A percentile compares a stretch with the other conserved stretches of the same genome.
Evolutionary conservation across 2,329 filamentous ascomycete genomes (phyloP).

Genomic region (Lachnellula arida): DNA sequence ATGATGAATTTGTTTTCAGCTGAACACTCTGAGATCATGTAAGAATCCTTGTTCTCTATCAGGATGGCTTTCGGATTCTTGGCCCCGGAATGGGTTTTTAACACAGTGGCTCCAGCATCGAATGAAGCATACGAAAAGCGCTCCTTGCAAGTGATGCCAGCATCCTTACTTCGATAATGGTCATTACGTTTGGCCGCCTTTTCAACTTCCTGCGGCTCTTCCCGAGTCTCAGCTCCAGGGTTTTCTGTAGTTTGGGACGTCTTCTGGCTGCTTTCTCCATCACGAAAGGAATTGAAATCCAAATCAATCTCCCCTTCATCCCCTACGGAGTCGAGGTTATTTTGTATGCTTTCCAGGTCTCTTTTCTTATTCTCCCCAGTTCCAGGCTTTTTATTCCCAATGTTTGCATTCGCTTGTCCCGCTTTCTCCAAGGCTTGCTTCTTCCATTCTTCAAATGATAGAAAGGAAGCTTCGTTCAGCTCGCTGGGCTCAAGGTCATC

Average conservation of each 20-base stretch:
- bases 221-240: constrained; percentile 7
- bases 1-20: constrained; percentile 89
- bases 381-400: constrained; percentile 49
- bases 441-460: constrained; percentile 99
- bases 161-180: constrained; percentile 74
- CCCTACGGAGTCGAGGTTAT: constrained; percentile 72
- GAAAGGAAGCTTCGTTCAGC: constrained; percentile 65
- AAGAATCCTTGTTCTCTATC: constrained; percentile 96
- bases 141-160: constrained; percentile 96
- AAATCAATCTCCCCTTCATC: constrained; percentile 85
- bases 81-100: constrained; percentile 82
- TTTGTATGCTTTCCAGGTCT: constrained; percentile 52
- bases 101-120: constrained; percentile 87
- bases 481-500: constrained; percentile 25
- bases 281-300: constrained; percentile 61
- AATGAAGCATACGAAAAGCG: constrained; percentile 97
- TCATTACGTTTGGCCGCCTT: constrained; percentile 26
- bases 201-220: constrained; percentile 27
- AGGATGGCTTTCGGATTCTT: constrained; percentile 86
- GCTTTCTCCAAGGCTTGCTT: constrained; percentile 82
- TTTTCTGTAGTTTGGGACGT: constrained; percentile 14
- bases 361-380: constrained; percentile 45
- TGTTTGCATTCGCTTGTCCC: constrained; percentile 70
- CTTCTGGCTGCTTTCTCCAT: constrained; percentile 22
- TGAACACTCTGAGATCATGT: constrained; percentile 92